These are phyloP conservation scores for Erigeron philadelphicus DNA, from an alignment of 140 eudicot species.

Conservation along the genomic window DNA sequence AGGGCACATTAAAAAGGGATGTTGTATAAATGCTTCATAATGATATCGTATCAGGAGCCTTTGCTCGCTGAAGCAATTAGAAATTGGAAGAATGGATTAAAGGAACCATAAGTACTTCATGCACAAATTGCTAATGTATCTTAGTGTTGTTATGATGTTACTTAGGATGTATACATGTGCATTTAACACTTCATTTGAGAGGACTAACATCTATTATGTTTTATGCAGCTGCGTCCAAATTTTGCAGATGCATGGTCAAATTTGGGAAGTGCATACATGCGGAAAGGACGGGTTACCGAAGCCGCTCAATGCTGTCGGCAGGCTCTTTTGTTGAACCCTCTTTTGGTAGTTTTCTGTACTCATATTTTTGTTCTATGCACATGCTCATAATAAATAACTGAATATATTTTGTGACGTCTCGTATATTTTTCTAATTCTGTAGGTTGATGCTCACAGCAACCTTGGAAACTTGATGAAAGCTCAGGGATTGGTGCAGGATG, in stretches of 20 bases:
- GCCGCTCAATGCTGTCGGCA: constrained; percentile 98
- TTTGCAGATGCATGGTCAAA: constrained; percentile 99
- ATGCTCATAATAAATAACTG: too few relatives aligned
- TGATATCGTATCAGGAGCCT: too few relatives aligned
- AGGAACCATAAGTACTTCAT: too few relatives aligned
- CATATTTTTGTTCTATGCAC: not conserved
- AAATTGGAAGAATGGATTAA: too few relatives aligned
- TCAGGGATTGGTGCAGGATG: constrained; percentile 89
- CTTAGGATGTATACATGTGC: not conserved
- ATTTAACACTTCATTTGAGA: not conserved
- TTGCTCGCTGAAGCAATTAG: too few relatives aligned
- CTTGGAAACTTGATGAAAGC: constrained; percentile 98
- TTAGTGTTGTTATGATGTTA: too few relatives aligned
- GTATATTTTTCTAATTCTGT: not conserved
- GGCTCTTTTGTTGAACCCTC: constrained; percentile 92
- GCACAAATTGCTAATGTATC: too few relatives aligned
- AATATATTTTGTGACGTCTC: too few relatives aligned
- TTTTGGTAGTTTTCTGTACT: constrained; percentile 37
- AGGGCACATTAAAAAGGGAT: too few relatives aligned
- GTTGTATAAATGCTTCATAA: too few relatives aligned
- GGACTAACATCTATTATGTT: constrained; percentile 9
- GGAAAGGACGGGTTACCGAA: constrained; percentile 83
- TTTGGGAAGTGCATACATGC: constrained; percentile 93
- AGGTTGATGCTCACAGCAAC: constrained; percentile 98
- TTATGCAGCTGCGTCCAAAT: constrained; percentile 89